These are phyloP conservation scores for Moesziomyces sp. DNA, from an alignment of 1,284 basidiomycete genomes.

Conservation along the genomic window DNA sequence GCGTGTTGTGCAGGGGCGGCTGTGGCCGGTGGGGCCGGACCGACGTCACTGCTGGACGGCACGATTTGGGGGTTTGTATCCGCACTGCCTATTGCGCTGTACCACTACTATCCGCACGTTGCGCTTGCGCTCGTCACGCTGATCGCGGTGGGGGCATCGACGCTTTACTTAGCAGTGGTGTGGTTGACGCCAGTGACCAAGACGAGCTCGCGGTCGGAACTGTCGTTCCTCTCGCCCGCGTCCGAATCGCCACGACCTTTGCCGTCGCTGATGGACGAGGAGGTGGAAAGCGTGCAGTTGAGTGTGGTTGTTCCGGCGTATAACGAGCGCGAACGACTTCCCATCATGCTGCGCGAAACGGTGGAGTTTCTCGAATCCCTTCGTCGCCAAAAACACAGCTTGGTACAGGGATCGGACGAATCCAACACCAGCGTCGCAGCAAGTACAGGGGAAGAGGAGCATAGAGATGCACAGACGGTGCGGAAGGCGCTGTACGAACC, in stretches of 20 bases:
- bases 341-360: constrained; percentile 80
- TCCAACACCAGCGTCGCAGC: background rate
- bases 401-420: constrained; percentile 13
- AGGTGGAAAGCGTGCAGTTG: constrained; percentile 69
- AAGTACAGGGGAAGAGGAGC: background rate
- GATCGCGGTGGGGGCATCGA: background rate
- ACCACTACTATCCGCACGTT: constrained; percentile 42
- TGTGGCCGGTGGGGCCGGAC: constrained; percentile 15
- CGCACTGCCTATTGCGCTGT: constrained; percentile 34
- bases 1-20: constrained; percentile 48
- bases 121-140: constrained; percentile 20
- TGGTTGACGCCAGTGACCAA: constrained; percentile 27
- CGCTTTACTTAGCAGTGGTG: constrained; percentile 28
- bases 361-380: constrained; percentile 71
- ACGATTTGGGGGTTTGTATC: constrained; percentile 33
- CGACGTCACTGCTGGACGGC: constrained; percentile 24
- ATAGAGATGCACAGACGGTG: background rate
- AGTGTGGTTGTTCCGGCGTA: constrained; percentile 88
- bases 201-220: constrained; percentile 14
- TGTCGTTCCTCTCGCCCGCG: constrained; percentile 16
- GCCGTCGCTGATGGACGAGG: constrained; percentile 13
- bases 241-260: constrained; percentile 11
- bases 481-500: constrained; percentile 22
- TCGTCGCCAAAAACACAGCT: constrained; percentile 6
- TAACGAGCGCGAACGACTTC: constrained; percentile 85